These are phyloP conservation scores for Aspergillus cejpii DNA, from an alignment of 2,329 filamentous ascomycete genomes.

Conservation along the genomic window DNA sequence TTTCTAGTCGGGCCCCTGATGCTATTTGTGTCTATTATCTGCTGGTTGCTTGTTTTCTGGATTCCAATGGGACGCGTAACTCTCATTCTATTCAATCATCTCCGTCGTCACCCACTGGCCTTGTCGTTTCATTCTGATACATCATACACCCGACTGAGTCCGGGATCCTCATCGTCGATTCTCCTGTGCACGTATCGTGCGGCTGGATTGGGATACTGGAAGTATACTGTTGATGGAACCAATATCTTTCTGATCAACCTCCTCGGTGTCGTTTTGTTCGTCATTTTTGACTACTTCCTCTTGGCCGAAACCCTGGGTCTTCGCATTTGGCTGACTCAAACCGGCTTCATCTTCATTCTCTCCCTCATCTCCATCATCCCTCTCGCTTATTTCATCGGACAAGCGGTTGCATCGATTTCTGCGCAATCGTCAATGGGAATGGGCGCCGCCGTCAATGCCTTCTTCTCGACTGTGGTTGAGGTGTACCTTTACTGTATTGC, in stretches of 20 bases:
- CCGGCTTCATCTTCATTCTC: slow-evolving; percentile 77
- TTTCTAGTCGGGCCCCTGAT: slow-evolving; percentile 80
- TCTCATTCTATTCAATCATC: slow-evolving; percentile 79
- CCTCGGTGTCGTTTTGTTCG: slow-evolving; percentile 85
- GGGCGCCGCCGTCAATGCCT: slow-evolving; percentile 93
- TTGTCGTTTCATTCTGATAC: slow-evolving; percentile 87
- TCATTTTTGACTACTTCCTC: slow-evolving; percentile 86
- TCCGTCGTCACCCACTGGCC: slow-evolving; percentile 85
- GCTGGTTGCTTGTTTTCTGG: slow-evolving; percentile 95
- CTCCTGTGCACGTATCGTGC: slow-evolving; percentile 95
- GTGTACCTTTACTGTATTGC: slow-evolving; percentile 97
- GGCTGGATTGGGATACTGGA: slow-evolving; percentile 94
- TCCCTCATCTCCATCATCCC: slow-evolving; percentile 90
- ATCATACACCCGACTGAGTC: slow-evolving; percentile 62
- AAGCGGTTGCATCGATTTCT: slow-evolving; percentile 96
- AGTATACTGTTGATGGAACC: slow-evolving; percentile 96
- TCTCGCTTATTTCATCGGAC: slow-evolving; percentile 94
- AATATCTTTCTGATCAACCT: slow-evolving; percentile 99
- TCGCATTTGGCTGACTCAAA: slow-evolving; percentile 67
- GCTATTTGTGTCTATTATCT: slow-evolving; percentile 76
- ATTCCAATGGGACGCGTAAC: slow-evolving; percentile 98
- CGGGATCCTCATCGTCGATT: slow-evolving; percentile 73
- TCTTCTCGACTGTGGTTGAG: slow-evolving; percentile 96
- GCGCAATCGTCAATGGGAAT: slow-evolving; percentile 98
- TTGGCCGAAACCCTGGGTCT: slow-evolving; percentile 63